Percentiles rank a stretch among this genome's conserved stretches.
phyloP scores from a whole-genome alignment of 345 rosid genomes.

The Citrus unshiu region DNA sequence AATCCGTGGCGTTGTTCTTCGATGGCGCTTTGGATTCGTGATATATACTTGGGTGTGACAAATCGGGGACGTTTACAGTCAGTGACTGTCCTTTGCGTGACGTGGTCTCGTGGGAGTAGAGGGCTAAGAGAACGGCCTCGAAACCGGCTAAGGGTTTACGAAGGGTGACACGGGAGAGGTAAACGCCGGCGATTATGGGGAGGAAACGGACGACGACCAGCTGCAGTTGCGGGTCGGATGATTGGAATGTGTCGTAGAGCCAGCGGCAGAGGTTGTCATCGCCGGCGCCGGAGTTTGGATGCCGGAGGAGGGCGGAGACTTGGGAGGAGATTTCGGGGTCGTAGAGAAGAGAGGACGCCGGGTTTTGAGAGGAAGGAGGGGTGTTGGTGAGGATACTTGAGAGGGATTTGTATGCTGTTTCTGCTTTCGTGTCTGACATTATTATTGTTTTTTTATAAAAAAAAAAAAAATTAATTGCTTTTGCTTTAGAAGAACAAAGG shows the following conservation, averaged over 20 bases:
- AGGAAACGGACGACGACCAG: slow-evolving; percentile 72
- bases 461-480: too few relatives aligned
- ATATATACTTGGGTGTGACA: slow-evolving; percentile 67
- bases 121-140: slow-evolving; percentile 73
- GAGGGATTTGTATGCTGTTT: slow-evolving; percentile 41
- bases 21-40: slow-evolving; percentile 49
- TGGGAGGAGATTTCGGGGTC: slow-evolving; percentile 50
- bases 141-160: slow-evolving; percentile 76
- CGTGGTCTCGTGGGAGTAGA: slow-evolving; percentile 71
- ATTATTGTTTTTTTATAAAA: neutral
- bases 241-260: slow-evolving; percentile 89
- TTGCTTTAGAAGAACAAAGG: too few relatives aligned
- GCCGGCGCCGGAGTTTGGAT: slow-evolving; percentile 70
- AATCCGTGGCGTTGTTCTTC: slow-evolving; percentile 43
- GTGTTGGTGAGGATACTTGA: slow-evolving; percentile 42
- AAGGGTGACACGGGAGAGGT: slow-evolving; percentile 66
- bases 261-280: slow-evolving; percentile 82
- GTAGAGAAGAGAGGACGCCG: slow-evolving; percentile 48
- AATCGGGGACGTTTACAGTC: slow-evolving; percentile 61
- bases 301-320: slow-evolving; percentile 64
- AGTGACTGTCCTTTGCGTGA: slow-evolving; percentile 58
- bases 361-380: slow-evolving; percentile 29
- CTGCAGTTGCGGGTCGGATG: slow-evolving; percentile 52
- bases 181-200: slow-evolving; percentile 63
- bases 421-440: slow-evolving; percentile 24